Evolutionary conservation across 805 yeast genomes (phyloP), one percentile per base, ranked within the genome.

Genomic region (Starmerella vaccinii): DNA sequence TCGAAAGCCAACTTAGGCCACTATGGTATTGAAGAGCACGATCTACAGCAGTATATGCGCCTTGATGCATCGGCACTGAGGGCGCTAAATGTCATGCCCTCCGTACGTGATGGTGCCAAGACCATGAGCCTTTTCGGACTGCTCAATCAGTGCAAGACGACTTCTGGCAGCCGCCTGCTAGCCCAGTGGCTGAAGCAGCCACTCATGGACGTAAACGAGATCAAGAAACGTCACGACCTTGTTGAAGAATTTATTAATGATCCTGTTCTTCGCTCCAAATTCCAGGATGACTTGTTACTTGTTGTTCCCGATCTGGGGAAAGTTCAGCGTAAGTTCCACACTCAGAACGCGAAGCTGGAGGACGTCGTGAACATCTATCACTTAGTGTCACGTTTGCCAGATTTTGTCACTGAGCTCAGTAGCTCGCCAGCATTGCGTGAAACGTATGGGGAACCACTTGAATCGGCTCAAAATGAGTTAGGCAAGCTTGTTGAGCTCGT

Each of bases 101-200:
- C 71, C 3, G 67, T 71, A 7, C 61, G 71, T 23, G 75, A 71
- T 49, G 71, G 73, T 21, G 61, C 70, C 4, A 74, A 76, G 54
- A 65, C 78, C 0, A 68, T 71, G 71, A 83, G 94, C 9, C 68
- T 92, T 38, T 89, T 77, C 63, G 96, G 94, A 23, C 72, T 92
- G 40, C 70, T 92, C 59, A 90, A 92, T 70, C 79, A 81, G 58
- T 90, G 97, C 71, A 87, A 84, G 60, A 82, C 95, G 4, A 74
- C 79, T 2, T 87, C 92, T n/a, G 99, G 99, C 7, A 71, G 90
- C 1, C 75, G 97, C 56, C 68, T 89, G 46, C 73, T 92, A 23
- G 81, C 92, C 15, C 95, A 87, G 62, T 92, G 98, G 98, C 73
- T 92, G 54, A 92, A 90, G 62, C 98, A 92, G 66, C 99, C 99